Evolutionary conservation across 768 basidiomycete species (phyloP).

Genomic region (Mrakia blollopis): DNA sequence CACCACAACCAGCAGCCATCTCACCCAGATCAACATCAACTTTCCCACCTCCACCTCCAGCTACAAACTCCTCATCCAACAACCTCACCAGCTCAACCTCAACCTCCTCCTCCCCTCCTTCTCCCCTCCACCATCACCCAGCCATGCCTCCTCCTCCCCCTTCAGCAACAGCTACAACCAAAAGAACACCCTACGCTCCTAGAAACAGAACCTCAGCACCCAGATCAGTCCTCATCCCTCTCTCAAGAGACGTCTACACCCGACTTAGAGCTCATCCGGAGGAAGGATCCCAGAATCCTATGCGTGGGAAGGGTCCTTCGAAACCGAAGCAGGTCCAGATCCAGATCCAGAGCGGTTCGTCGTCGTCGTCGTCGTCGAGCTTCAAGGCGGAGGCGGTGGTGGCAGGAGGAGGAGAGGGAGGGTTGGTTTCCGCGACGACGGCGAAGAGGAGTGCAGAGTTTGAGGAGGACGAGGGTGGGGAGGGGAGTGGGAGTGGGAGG

Average conservation of each 20-base stretch:
- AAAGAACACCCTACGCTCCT: not conserved
- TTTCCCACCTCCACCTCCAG: not conserved
- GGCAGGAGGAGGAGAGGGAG: no score
- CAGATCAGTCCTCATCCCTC: not conserved
- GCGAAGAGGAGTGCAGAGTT: not conserved
- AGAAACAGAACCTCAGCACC: not conserved
- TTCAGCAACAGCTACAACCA: no score
- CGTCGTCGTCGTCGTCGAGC: no score
- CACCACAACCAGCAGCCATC: not conserved
- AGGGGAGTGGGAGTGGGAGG: constrained; percentile 31
- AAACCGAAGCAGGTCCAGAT: constrained; percentile 1
- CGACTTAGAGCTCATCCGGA: not conserved
- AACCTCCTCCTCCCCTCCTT: not conserved
- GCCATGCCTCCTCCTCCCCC: constrained; percentile 2
- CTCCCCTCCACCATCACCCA: not conserved
- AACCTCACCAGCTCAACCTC: not conserved
- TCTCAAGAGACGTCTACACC: not conserved
- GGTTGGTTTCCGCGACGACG: no score
- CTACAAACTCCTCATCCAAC: not conserved
- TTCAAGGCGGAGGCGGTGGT: no score
- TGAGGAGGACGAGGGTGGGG: not conserved
- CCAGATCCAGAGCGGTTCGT: no score
- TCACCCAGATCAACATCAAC: not conserved
- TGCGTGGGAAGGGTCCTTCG: constrained; percentile 2
- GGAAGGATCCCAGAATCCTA: constrained; percentile 12